phyloP scores from a whole-genome alignment of 257 asterid genomes.

The Nicotiana benthamiana region DNA sequence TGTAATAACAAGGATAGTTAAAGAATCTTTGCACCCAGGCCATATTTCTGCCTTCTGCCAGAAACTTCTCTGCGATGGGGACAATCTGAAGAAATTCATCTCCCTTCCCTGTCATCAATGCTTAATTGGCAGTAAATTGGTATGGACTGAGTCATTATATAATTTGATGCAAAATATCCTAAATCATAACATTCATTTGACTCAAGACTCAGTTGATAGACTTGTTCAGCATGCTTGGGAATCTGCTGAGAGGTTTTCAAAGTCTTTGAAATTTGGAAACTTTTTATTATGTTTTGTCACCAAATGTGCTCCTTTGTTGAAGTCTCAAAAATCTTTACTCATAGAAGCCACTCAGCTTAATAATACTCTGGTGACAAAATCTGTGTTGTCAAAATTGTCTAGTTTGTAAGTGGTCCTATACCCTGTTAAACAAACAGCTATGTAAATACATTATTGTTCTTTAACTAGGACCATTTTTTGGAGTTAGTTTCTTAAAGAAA shows the following conservation, averaged over 20 bases:
- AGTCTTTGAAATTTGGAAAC: constrained; percentile 63
- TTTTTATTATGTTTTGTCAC: constrained; percentile 56
- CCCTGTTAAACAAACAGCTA: background rate
- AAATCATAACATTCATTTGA: constrained; percentile 28
- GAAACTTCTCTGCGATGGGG: constrained; percentile 34
- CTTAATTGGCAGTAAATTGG: constrained; percentile 33
- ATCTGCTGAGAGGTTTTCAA: constrained; percentile 33
- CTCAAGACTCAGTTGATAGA: constrained; percentile 31
- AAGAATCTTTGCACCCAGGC: constrained; percentile 59
- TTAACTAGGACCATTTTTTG: background rate
- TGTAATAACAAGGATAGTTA: constrained; percentile 46
- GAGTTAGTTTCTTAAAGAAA: background rate
- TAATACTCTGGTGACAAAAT: constrained; percentile 54
- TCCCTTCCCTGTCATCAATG: constrained; percentile 54
- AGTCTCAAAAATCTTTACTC: constrained; percentile 40
- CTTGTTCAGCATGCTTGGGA: constrained; percentile 39
- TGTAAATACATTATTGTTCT: background rate
- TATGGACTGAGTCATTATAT: constrained; percentile 64
- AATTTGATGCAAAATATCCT: constrained; percentile 37
- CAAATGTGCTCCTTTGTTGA: constrained; percentile 54
- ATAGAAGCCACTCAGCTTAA: constrained; percentile 48
- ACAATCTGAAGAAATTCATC: constrained; percentile 23
- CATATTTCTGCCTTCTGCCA: constrained; percentile 64
- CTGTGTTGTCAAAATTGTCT: constrained; percentile 54
- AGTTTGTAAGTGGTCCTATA: constrained; percentile 16